phyloP scores from a whole-genome alignment of 2,329 filamentous ascomycete genomes.

The Nemania diffusa region DNA sequence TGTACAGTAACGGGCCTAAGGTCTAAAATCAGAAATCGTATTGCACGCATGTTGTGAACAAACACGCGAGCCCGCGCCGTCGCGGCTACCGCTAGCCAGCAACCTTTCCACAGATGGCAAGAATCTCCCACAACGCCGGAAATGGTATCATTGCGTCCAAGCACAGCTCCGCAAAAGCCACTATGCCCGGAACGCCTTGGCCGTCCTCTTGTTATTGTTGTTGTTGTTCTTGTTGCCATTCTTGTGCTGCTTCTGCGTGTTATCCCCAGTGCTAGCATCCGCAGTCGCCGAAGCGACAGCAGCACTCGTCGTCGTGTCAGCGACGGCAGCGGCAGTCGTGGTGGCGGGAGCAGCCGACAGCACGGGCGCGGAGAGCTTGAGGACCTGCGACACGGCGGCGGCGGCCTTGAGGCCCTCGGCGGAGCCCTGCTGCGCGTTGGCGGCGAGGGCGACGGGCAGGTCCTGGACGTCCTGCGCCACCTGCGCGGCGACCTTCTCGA shows the following conservation, averaged over 20 bases:
- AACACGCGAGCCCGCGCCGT: too few species aligned
- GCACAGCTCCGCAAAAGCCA: slow-evolving; percentile 11
- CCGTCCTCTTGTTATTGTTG: slow-evolving; percentile 34
- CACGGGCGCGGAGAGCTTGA: slow-evolving; percentile 42
- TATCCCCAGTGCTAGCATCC: background rate
- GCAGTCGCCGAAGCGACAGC: slow-evolving; percentile 11
- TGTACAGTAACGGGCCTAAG: slow-evolving; percentile 15
- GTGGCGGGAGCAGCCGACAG: slow-evolving; percentile 22
- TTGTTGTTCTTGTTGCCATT: slow-evolving; percentile 21
- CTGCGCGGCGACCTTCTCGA: slow-evolving; percentile 59
- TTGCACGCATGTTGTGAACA: too few species aligned
- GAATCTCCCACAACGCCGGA: background rate
- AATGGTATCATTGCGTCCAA: slow-evolving; percentile 25
- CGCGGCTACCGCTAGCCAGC: too few species aligned
- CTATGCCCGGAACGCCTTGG: slow-evolving; percentile 31
- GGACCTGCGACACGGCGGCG: slow-evolving; percentile 55
- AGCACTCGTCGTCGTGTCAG: background rate
- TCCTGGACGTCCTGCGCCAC: slow-evolving; percentile 62
- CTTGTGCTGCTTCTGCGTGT: background rate
- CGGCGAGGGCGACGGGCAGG: slow-evolving; percentile 58
- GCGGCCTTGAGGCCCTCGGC: slow-evolving; percentile 47
- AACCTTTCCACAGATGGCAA: background rate
- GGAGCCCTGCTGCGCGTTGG: slow-evolving; percentile 56
- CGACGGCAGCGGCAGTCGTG: slow-evolving; percentile 7
- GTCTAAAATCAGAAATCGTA: background rate